Evolutionary conservation across 345 rosid species (phyloP).

Genomic region (Noccaea bulbosa): DNA sequence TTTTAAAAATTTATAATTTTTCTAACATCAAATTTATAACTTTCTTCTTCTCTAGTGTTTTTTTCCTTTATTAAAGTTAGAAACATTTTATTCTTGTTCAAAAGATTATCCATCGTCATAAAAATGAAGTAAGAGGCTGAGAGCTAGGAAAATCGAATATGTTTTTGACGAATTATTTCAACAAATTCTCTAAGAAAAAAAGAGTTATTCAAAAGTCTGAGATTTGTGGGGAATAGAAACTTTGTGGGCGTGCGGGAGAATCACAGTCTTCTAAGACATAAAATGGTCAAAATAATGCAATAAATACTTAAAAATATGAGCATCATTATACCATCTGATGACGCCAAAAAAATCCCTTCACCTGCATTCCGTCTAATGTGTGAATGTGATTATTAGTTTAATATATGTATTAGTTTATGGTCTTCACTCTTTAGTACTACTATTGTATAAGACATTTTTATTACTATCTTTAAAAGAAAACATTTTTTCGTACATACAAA

Average conservation of each 20-base stretch:
- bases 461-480: not conserved
- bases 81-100: not conserved
- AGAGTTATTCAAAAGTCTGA: constrained; percentile 10
- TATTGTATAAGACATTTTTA: not conserved
- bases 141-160: constrained; percentile 19
- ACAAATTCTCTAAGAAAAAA: not conserved
- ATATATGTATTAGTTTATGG: not conserved
- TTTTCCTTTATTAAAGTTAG: not conserved
- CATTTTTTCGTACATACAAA: not conserved
- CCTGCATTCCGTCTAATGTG: constrained; percentile 26
- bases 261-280: constrained; percentile 47
- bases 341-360: constrained; percentile 34
- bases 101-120: not conserved
- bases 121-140: constrained; percentile 16
- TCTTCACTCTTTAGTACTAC: not conserved
- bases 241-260: constrained; percentile 49
- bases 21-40: not conserved
- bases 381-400: not conserved
- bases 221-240: constrained; percentile 50
- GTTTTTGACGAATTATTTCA: not conserved
- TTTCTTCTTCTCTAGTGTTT: not conserved
- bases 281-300: constrained; percentile 45
- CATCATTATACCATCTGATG: constrained; percentile 13
- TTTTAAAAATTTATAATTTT: not conserved
- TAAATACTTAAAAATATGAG: not conserved